Base-by-base conservation (phyloP, 2,329 filamentous ascomycete species). In the Zymoseptoria brevis region DNA sequence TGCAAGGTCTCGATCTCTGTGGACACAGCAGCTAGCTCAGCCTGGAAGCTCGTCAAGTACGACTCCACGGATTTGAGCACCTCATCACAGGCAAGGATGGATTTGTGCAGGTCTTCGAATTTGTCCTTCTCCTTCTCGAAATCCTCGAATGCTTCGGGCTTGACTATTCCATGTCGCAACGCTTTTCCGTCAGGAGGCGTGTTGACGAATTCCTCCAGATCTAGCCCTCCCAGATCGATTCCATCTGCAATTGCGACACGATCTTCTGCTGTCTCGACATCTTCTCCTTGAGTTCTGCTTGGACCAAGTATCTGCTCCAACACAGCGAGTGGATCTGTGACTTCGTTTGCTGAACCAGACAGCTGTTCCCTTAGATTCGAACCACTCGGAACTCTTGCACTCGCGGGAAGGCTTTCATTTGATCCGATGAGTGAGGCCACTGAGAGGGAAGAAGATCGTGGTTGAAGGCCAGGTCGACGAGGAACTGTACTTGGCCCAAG, bases 1-100 rank as follows among this genome's bases (percentile, higher is more conserved):
- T 99, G 94, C 49, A 99, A 77, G 1, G 87, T 91, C 75, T 99
- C 94, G 55, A 99, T 99, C 72, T 99, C 94, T 6, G 91, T 87
- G 1, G 94, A 96, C 11, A 99, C 94, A 13, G 86, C 84, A 8
- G 90, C 93, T 9, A 99, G 83, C 73, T 99, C 95, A 61, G 91
- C 89, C 71, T 95, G 91, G 71, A 99, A 99, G 73, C 87, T 93
- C 45, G 89, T 89, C 56, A 99, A 80, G 72, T 96, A 97, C 30
- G 84, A 86, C 76, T 99, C 93, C 57, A 99, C 94, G 0, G 92
- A 96, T 74, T 87, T 89, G 52, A 97, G 82, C 55, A 97, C 90
- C 71, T 96, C 88, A 74, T 99, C 94, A 76, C 93, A 99, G 55
- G 90, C 89, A 49, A 80, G 69, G 68, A 99, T 97, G 3, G 92